Percentiles rank a stretch among this genome's conserved stretches.
Evolutionary conservation across 2,329 filamentous ascomycete genomes (phyloP).

Genomic region (Penicillium brasilianum): DNA sequence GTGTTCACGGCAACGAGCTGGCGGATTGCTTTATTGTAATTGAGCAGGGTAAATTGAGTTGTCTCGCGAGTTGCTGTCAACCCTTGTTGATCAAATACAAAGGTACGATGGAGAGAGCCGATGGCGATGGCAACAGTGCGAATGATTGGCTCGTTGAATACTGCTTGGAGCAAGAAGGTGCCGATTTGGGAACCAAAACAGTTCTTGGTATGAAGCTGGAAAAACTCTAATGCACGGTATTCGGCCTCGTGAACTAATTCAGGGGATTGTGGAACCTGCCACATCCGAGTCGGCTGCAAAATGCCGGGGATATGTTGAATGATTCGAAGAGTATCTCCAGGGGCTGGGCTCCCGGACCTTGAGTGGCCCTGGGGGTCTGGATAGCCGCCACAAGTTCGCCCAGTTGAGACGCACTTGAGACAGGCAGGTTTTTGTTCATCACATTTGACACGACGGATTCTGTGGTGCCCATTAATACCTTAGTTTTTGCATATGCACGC

Average conservation of each 20-base stretch:
- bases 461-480: conserved; percentile 28
- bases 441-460: conserved; percentile 62
- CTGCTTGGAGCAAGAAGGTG: conserved; percentile 52
- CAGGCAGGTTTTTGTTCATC: conserved; percentile 61
- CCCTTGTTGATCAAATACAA: conserved; percentile 15
- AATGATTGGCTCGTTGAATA: conserved; percentile 53
- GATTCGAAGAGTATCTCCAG: conserved; percentile 21
- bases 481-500: too few relatives aligned
- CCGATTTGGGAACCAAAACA: conserved; percentile 51
- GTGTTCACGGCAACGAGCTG: conserved; percentile 46
- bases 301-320: conserved; percentile 29
- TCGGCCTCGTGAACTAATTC: conserved; percentile 38
- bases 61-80: neutral
- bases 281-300: conserved; percentile 16
- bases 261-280: conserved; percentile 23
- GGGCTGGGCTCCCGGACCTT: conserved; percentile 20
- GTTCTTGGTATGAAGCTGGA: conserved; percentile 48
- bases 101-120: conserved; percentile 53
- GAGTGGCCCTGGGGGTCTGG: conserved; percentile 17
- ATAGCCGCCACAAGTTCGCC: conserved; percentile 63
- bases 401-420: conserved; percentile 59
- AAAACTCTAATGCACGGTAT: conserved; percentile 47
- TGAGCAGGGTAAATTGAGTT: conserved; percentile 45
- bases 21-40: conserved; percentile 57
- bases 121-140: conserved; percentile 57